Conservation (phyloP, 129 eudicot genomes). For the Tagetes patula region DNA sequence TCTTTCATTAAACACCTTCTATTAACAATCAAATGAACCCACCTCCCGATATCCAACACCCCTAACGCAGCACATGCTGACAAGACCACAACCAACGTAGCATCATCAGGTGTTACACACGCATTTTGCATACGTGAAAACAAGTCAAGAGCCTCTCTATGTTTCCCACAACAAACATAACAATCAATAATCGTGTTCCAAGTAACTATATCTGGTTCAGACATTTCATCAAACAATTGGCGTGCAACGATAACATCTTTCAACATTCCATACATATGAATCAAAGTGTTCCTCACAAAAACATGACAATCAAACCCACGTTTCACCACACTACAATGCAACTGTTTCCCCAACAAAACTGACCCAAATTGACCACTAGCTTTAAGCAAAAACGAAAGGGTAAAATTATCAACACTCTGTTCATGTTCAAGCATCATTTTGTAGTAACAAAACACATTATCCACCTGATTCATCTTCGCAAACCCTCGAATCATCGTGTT, state of each 20-base stretch:
- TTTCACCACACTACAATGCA: slow-evolving; percentile 38
- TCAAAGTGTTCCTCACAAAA: slow-evolving; percentile 44
- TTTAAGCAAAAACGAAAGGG: slow-evolving; percentile 56
- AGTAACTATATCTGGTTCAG: slow-evolving; percentile 37
- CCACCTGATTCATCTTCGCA: slow-evolving; percentile 38
- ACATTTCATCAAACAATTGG: slow-evolving; percentile 52
- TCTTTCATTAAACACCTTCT: slow-evolving; percentile 14
- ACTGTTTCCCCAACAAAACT: slow-evolving; percentile 41
- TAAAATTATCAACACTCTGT: slow-evolving; percentile 41
- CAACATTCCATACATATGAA: slow-evolving; percentile 54
- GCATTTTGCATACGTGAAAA: slow-evolving; percentile 37
- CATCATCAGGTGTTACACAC: slow-evolving; percentile 39
- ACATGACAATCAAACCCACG: slow-evolving; percentile 39
- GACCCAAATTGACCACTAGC: slow-evolving; percentile 44
- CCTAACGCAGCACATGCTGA: slow-evolving; percentile 53
- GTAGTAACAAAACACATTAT: slow-evolving; percentile 37
- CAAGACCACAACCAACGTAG: slow-evolving; percentile 40
- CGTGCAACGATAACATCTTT: slow-evolving; percentile 33
- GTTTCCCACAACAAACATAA: slow-evolving; percentile 43
- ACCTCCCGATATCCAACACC: slow-evolving; percentile 42
- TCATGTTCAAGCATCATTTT: slow-evolving; percentile 48
- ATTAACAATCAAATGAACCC: slow-evolving; percentile 33
- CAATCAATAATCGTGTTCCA: slow-evolving; percentile 57
- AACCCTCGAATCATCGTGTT: slow-evolving; percentile 61
- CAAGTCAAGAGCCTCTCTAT: slow-evolving; percentile 34